Percentiles rank a stretch among this genome's conserved stretches.
Evolutionary conservation across 345 rosid species (phyloP).

Genomic region (Melaleuca quinquenervia): DNA sequence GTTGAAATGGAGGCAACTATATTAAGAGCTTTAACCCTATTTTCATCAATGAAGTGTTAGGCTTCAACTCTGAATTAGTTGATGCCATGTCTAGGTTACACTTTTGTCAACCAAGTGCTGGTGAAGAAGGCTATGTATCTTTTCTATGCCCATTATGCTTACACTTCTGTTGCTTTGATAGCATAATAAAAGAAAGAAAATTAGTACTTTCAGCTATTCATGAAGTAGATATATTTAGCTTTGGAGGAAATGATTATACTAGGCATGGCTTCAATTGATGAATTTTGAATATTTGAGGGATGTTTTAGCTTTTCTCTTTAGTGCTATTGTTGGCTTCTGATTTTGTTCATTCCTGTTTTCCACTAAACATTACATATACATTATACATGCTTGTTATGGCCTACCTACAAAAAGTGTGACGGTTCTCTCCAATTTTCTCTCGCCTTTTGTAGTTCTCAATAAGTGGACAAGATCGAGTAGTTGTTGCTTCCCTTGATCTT

Average conservation of each 20-base stretch:
- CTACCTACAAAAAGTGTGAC: neutral
- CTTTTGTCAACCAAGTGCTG: neutral
- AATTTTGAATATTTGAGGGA: neutral
- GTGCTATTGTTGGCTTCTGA: neutral
- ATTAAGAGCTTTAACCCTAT: neutral
- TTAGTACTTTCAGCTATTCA: neutral
- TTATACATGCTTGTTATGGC: neutral
- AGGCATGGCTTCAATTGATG: neutral
- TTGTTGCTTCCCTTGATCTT: slow-evolving; percentile 84
- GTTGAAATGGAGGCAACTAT: neutral
- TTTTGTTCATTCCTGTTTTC: neutral
- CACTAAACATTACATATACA: neutral
- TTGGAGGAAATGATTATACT: neutral
- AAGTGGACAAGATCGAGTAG: slow-evolving; percentile 68
- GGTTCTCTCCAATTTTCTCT: neutral
- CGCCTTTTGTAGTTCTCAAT: slow-evolving; percentile 35
- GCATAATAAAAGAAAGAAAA: neutral
- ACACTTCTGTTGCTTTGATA: neutral
- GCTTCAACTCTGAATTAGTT: neutral
- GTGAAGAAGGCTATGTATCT: neutral
- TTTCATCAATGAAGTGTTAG: neutral
- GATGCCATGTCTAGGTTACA: neutral
- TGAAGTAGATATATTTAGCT: neutral
- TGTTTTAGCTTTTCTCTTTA: neutral
- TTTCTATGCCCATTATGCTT: neutral